Conservation (phyloP, 352 stramenopile species). For the Globisporangium rhizosaccharum region DNA sequence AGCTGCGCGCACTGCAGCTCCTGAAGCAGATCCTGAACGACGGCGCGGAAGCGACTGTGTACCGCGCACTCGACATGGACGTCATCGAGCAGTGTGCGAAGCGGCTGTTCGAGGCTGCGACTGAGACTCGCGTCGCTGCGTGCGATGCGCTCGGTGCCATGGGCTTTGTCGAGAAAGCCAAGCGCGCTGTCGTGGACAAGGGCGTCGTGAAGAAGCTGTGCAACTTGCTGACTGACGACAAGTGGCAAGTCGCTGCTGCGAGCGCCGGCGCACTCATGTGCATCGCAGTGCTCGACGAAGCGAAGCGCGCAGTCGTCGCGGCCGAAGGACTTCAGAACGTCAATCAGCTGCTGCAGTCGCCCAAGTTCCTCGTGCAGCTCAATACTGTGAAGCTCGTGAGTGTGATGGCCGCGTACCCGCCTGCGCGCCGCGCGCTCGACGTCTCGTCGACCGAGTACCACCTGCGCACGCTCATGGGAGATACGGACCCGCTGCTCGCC, state of each 20-base stretch:
- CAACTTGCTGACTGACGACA: constrained; percentile 41
- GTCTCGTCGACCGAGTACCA: constrained; percentile 45
- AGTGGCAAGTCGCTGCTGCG: constrained; percentile 48
- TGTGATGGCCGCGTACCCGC: constrained; percentile 50
- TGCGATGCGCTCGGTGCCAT: constrained; percentile 51
- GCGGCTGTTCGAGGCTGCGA: constrained; percentile 33
- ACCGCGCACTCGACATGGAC: constrained; percentile 50
- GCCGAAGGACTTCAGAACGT: constrained; percentile 37
- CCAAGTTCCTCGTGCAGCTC: constrained; percentile 51
- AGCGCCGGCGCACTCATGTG: constrained; percentile 61
- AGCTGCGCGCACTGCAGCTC: constrained; percentile 46
- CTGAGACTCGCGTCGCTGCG: constrained; percentile 37
- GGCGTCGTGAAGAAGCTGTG: constrained; percentile 54
- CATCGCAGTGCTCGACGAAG: constrained; percentile 56
- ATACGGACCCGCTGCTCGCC: constrained; percentile 40
- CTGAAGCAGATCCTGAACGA: constrained; percentile 70
- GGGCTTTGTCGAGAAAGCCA: constrained; percentile 53
- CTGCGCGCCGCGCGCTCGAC: constrained; percentile 41
- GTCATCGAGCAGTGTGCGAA: constrained; percentile 34
- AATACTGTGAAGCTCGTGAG: constrained; percentile 63
- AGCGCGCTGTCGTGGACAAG: constrained; percentile 45
- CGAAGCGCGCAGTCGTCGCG: constrained; percentile 58
- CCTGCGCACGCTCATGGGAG: constrained; percentile 32
- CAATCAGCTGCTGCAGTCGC: constrained; percentile 60
- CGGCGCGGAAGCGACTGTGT: constrained; percentile 37